These are phyloP conservation scores for Iris macrosiphon DNA, from an alignment of 106 monocot species.

Conservation along the genomic window DNA sequence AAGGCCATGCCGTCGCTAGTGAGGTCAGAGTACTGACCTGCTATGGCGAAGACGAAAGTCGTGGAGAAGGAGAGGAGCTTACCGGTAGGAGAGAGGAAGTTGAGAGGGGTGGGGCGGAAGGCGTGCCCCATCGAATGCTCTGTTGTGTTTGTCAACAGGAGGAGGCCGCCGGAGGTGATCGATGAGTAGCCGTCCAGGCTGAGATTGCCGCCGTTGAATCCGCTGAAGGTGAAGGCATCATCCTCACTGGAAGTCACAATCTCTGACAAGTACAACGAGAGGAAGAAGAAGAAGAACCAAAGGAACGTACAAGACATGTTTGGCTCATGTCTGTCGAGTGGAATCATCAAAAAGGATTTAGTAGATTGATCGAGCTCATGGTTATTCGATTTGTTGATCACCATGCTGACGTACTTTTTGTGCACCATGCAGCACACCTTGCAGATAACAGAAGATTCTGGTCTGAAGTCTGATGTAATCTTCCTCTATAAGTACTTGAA, in stretches of 20 bases:
- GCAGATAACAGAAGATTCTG: too few relatives aligned
- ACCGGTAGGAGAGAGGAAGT: neutral
- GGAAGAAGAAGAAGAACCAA: neutral
- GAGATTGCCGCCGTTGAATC: neutral
- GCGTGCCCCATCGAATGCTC: neutral
- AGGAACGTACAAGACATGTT: too few relatives aligned
- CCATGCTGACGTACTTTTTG: too few relatives aligned
- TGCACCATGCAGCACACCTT: too few relatives aligned
- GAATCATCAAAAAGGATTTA: too few relatives aligned
- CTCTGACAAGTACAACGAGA: too few relatives aligned
- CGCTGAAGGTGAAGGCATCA: slow-evolving; percentile 8
- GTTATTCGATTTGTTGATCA: too few relatives aligned
- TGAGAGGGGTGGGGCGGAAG: neutral
- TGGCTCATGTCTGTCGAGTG: too few relatives aligned
- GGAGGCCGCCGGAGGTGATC: slow-evolving; percentile 1
- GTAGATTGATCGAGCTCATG: too few relatives aligned
- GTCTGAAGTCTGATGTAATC: too few relatives aligned
- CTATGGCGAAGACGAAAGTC: slow-evolving; percentile 8
- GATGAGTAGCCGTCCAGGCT: neutral
- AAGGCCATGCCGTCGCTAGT: slow-evolving; percentile 2
- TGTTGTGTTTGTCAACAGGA: neutral
- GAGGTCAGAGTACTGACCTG: neutral
- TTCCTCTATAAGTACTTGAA: too few relatives aligned
- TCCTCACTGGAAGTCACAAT: neutral
- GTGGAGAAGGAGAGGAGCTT: slow-evolving; percentile 6